Base-by-base conservation (phyloP, 2,329 filamentous ascomycete species). In the Biscogniauxia mediterranea region DNA sequence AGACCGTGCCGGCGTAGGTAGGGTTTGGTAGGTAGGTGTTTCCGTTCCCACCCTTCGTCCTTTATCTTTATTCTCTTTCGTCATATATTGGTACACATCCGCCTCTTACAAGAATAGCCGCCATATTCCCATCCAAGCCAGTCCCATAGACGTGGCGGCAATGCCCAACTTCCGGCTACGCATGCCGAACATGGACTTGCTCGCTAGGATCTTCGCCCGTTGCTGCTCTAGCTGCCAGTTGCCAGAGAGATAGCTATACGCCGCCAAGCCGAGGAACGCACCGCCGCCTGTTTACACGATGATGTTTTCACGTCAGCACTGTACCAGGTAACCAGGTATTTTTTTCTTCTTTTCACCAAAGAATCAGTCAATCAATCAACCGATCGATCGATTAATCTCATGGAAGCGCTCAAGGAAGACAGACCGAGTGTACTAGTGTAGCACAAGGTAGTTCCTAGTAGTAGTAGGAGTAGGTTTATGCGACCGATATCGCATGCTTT, bases 231-330 rank as follows among this genome's bases (percentile, higher is more conserved):
- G 84, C 74, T 93, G 90, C 56, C 81, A 80, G 75, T 88, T 89
- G 61, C 91, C 91, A 2, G 89, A 90, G 63, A 87, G 80, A 77
- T 93, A 93, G 75, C 87, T 93, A 77, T 93, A 95, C 1, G 82
- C 87, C 3, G 87, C 91, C 17, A 94, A 84, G 1, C 89, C 89
- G 59, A 92, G 80, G 65, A 95, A 92, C 0, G 90, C 89, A 49
- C 87, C 83, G 70, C 89, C 89, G 52, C 91, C 91, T 93, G 68
- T 59, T 21, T 25, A 56, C 17, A 32, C 11, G 28, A 17, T 56
- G 46, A 28, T 55, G n/a, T 25, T 13, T 28, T 61, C 38, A 55
- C 23, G 53, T 64, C 50, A 67, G 64, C 26, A 46, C 3, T 25
- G 32, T 5, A 15, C 26, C 28, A 32, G 28, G 7, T 8, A 32